Evolutionary conservation across 805 yeast species (phyloP).

Genomic region (Ogataea paraovalis): DNA sequence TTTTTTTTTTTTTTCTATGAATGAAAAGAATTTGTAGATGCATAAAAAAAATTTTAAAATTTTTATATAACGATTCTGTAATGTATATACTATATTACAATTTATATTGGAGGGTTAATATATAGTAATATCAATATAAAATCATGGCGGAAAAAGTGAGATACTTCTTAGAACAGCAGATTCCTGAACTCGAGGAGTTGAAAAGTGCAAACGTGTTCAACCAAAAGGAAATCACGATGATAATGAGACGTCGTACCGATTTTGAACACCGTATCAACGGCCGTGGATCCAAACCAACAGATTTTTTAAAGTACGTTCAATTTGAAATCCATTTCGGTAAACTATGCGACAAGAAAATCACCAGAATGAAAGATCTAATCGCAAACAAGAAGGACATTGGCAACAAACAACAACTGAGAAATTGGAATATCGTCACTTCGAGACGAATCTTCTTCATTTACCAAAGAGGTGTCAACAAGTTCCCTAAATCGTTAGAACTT

Average conservation of each 20-base stretch:
- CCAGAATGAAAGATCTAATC: slow-evolving; percentile 53
- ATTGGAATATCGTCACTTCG: neutral
- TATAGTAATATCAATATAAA: neutral
- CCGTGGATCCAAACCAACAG: slow-evolving; percentile 74
- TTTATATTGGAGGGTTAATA: neutral
- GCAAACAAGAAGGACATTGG: slow-evolving; percentile 40
- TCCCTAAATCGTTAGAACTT: slow-evolving; percentile 68
- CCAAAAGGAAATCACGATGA: slow-evolving; percentile 73
- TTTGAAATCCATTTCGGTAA: slow-evolving; percentile 79
- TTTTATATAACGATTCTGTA: too few species aligned
- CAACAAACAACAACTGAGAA: neutral
- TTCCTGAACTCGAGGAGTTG: slow-evolving; percentile 90
- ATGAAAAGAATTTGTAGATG: neutral
- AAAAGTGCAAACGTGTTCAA: slow-evolving; percentile 76
- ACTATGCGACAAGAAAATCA: slow-evolving; percentile 66
- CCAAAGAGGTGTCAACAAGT: slow-evolving; percentile 77
- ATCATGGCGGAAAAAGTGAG: slow-evolving; percentile 41
- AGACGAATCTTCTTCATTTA: slow-evolving; percentile 76
- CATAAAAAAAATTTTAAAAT: neutral
- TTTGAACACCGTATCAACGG: slow-evolving; percentile 88
- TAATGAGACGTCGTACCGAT: slow-evolving; percentile 92
- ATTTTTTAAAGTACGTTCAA: slow-evolving; percentile 72
- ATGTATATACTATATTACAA: too few species aligned
- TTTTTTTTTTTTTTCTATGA: too few species aligned
- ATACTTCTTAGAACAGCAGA: slow-evolving; percentile 60